phyloP scores from a whole-genome alignment of 2,329 filamentous ascomycete species.

The Corynespora cassiicola region DNA sequence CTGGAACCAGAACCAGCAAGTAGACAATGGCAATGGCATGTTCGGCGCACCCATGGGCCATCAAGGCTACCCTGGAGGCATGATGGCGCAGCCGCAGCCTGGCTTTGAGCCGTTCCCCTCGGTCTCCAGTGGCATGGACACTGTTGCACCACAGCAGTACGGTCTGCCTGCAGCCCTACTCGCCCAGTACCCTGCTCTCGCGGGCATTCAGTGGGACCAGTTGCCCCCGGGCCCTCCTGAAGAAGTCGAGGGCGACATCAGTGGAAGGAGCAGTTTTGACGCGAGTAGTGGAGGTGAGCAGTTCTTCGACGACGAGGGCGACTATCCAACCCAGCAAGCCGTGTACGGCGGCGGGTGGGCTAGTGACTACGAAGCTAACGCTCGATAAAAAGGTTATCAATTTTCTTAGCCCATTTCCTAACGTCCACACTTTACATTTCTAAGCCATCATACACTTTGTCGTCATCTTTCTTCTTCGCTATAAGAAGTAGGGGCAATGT shows the following conservation, averaged over 20 bases:
- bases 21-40: constrained; percentile 55
- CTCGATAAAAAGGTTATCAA: constrained; percentile 14
- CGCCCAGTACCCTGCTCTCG: constrained; percentile 92
- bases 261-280: constrained; percentile 81
- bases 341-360: constrained; percentile 42
- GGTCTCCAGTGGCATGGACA: constrained; percentile 29
- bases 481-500: not conserved
- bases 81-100: constrained; percentile 39
- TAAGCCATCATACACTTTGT: no score
- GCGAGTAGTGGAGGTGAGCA: constrained; percentile 71
- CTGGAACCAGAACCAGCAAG: constrained; percentile 66
- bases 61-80: constrained; percentile 37
- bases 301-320: constrained; percentile 74
- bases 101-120: constrained; percentile 41
- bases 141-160: constrained; percentile 44
- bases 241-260: constrained; percentile 67
- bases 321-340: constrained; percentile 45
- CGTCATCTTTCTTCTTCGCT: not conserved
- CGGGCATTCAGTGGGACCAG: constrained; percentile 83
- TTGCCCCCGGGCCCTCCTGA: constrained; percentile 69
- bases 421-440: not conserved
- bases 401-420: constrained; percentile 5
- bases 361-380: constrained; percentile 40
- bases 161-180: constrained; percentile 85
- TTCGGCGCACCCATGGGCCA: constrained; percentile 34